Evolutionary conservation across 805 yeast genomes (phyloP).

Genomic region (Schwanniomyces polymorphus): DNA sequence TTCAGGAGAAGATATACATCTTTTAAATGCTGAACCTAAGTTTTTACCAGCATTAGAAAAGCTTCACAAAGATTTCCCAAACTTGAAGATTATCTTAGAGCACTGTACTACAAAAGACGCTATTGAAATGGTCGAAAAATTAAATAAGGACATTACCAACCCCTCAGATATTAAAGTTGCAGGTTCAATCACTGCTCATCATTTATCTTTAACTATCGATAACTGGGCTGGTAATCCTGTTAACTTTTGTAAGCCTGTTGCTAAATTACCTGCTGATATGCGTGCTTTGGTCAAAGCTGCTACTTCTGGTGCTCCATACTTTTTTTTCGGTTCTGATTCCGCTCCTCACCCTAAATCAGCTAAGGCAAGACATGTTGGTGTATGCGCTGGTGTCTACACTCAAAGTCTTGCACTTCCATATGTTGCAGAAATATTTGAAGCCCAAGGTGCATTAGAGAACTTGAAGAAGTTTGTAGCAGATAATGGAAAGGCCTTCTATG

Average conservation of each 20-base stretch:
- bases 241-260: slow-evolving; percentile 97
- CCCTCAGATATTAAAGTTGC: slow-evolving; percentile 58
- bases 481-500: slow-evolving; percentile 72
- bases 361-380: slow-evolving; percentile 76
- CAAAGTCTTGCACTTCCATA: slow-evolving; percentile 82
- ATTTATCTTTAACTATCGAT: slow-evolving; percentile 82
- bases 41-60: slow-evolving; percentile 86
- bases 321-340: slow-evolving; percentile 95
- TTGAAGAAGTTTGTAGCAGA: slow-evolving; percentile 75
- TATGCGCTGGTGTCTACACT: slow-evolving; percentile 98
- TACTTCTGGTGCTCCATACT: slow-evolving; percentile 85
- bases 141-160: slow-evolving; percentile 37
- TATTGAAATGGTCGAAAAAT: slow-evolving; percentile 66
- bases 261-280: slow-evolving; percentile 85
- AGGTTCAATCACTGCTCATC: slow-evolving; percentile 96
- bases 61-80: slow-evolving; percentile 81
- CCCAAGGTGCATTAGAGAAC: slow-evolving; percentile 58
- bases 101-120: slow-evolving; percentile 95
- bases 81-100: slow-evolving; percentile 81
- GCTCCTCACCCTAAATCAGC: slow-evolving; percentile 92
- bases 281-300: slow-evolving; percentile 85
- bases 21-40: slow-evolving; percentile 89
- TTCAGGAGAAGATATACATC: slow-evolving; percentile 65
- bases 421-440: slow-evolving; percentile 82
- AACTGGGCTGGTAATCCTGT: slow-evolving; percentile 96